Base-by-base conservation (phyloP, 2,329 filamentous ascomycete species). In the Botrytis squamosa region DNA sequence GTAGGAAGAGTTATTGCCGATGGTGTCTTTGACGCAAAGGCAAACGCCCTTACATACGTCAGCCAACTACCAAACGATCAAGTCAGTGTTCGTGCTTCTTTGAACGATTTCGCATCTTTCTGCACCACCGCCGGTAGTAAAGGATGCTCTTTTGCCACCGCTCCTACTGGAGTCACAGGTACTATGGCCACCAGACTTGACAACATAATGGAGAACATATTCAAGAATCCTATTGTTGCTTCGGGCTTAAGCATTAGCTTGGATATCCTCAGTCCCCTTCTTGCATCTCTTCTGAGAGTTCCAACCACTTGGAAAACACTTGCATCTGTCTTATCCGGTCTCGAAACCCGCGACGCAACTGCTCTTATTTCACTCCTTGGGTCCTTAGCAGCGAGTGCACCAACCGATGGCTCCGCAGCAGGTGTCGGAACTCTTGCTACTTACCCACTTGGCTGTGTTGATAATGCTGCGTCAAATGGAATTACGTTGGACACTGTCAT, bases 1-100 rank as follows among this genome's bases (percentile, higher is more conserved):
- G 78, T 86, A 9, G 84, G 83, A 0, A 82, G 84, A 16, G 75
- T 86, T 42, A 78, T 85, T 20, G 57, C 77, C 2, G 78, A 80
- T 70, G 79, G 77, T 18, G 76, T 77, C 20, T 74, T 76, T 14
- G 77, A 79, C 62, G 77, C 80, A 40, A 77, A 79, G n/a, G 76
- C 85, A 46, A 78, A 85, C 12, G 88, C 87, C 72, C 25, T 69
- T 22, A 75, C 70, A 22, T 74, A 74, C 29, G 71, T 42, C 20
- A 65, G 52, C 38, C 75, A 77, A 52, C 55, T 77, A 22, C 71
- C 75, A 29, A 74, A 75, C 36, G 75, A 76, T 57, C 75, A 77
- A 65, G 22, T 73, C 3, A 74, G 68, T 20, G 72, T 72, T 33
- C 65, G 75, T 44, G 73, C 57, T 55, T 59, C 73, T 0, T 33